Evolutionary conservation across 192 early-diverging fungal genomes (phyloP), one percentile per base, ranked within the genome.

Genomic region (Backusella macrospora): DNA sequence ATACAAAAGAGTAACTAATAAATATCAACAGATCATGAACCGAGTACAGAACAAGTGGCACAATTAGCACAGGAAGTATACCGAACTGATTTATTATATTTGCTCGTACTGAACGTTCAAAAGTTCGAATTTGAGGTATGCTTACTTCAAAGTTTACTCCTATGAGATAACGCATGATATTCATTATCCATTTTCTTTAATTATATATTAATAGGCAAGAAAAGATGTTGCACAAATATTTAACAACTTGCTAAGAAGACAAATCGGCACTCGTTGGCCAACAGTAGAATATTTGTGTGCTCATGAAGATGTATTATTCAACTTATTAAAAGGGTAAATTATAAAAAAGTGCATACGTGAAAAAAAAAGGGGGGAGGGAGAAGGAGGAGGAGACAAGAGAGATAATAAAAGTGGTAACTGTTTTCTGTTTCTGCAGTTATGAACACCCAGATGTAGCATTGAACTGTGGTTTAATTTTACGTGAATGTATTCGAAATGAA

Each of bases 171-270:
- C 23, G 26, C 7, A 13, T 59, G 21, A 12, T 68, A 47, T 37
- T 68, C 6, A 21, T 18, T 26, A 4, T 34, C 38, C 34, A 16
- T 16, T 16, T 38, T 65, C 8, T 42, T 62, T 62, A 65, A 12
- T 81, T 49, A 70, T 49, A 70, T 44, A 59, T 65, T 16, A 49
- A 48, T 62, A 92, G 92, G 94, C 94, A 62, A 93, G 93, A 77
- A 99, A 99, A 86, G 98, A 99, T 76, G 96, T 98, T 42, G 92
- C 94, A 73, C 92, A 95, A 76, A 98, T 99, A 73, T 99, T 99
- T 84, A 97, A 97, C 78, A 97, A 96, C 70, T 88, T 99, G 65
- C 86, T 99, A 65, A 88, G 97, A 73, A 88, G 98, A 73, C 93
- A 96, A 80, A 95, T 98, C 74, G 96, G 97, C 48, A 89, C 94